Conservation (phyloP, 495 filamentous ascomycete genomes). For the Lophiotrema nucula region DNA sequence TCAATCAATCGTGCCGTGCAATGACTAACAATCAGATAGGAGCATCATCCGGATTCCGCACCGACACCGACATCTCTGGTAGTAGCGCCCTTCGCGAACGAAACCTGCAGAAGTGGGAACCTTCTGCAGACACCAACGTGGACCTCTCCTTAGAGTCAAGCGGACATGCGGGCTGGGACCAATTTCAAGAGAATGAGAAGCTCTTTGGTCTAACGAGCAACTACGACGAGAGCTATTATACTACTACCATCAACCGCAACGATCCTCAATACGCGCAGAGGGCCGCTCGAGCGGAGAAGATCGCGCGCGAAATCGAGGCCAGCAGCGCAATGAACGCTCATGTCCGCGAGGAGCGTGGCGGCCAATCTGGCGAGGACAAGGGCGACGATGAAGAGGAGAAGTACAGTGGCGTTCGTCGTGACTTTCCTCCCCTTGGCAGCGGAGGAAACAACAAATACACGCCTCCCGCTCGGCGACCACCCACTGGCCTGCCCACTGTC, state of each 20-base stretch:
- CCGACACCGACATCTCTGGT: slow-evolving; percentile 84
- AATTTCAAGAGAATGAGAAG: slow-evolving; percentile 86
- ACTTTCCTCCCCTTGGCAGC: slow-evolving; percentile 66
- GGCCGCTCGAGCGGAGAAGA: slow-evolving; percentile 71
- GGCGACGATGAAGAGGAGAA: slow-evolving; percentile 87
- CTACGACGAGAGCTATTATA: slow-evolving; percentile 94
- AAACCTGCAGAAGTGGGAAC: slow-evolving; percentile 79
- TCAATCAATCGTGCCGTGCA: background rate
- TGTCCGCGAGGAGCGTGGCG: slow-evolving; percentile 83
- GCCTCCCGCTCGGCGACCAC: slow-evolving; percentile 79
- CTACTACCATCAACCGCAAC: slow-evolving; percentile 78
- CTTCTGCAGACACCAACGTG: slow-evolving; percentile 56
- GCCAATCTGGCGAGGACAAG: slow-evolving; percentile 59
- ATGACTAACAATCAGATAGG: slow-evolving; percentile 39
- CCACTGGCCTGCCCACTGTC: slow-evolving; percentile 68
- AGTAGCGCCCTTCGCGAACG: slow-evolving; percentile 67
- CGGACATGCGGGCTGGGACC: slow-evolving; percentile 66
- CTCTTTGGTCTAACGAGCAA: slow-evolving; percentile 82
- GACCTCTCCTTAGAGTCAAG: slow-evolving; percentile 69
- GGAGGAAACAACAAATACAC: slow-evolving; percentile 77
- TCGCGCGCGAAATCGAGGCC: slow-evolving; percentile 86
- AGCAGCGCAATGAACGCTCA: slow-evolving; percentile 69
- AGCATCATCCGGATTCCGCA: slow-evolving; percentile 66
- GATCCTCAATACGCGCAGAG: slow-evolving; percentile 77
- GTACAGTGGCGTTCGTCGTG: slow-evolving; percentile 90